These are phyloP conservation scores for Phycomyces blakesleeanus DNA, from an alignment of 192 early-diverging fungal species.

Conservation along the genomic window DNA sequence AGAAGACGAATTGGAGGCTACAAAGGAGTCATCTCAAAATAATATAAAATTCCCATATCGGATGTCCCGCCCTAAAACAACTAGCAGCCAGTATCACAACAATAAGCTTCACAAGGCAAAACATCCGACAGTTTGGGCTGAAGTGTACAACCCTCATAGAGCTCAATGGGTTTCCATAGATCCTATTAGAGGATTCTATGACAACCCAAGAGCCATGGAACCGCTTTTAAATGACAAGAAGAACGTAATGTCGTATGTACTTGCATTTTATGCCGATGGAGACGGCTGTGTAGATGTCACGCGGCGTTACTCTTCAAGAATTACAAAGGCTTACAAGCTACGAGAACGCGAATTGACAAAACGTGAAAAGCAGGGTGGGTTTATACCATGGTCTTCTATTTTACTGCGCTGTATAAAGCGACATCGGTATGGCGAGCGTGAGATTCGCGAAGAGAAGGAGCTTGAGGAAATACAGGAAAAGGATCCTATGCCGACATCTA, in stretches of 20 bases:
- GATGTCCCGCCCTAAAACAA: neutral
- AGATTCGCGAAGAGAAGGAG: conserved; percentile 42
- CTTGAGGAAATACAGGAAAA: conserved; percentile 44
- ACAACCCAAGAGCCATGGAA: conserved; percentile 54
- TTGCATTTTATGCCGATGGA: conserved; percentile 53
- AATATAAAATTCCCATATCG: conserved; percentile 22
- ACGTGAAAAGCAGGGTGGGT: conserved; percentile 39
- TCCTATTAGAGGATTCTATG: conserved; percentile 49
- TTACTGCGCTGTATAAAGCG: conserved; percentile 19
- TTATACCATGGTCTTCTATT: conserved; percentile 32
- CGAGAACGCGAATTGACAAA: conserved; percentile 48
- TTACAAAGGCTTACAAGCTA: conserved; percentile 29
- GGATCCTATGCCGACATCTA: conserved; percentile 73
- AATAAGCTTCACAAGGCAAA: conserved; percentile 4
- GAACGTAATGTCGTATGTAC: conserved; percentile 58
- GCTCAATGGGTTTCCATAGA: conserved; percentile 64
- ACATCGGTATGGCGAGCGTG: conserved; percentile 23
- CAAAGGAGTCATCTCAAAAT: neutral
- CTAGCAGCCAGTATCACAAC: too few relatives aligned
- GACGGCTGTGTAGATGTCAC: conserved; percentile 63
- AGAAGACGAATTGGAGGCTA: conserved; percentile 18
- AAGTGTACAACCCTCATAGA: conserved; percentile 49
- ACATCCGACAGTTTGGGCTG: conserved; percentile 64
- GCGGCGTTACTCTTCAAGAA: conserved; percentile 56
- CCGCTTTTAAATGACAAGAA: conserved; percentile 38